Conservation (phyloP, 2,329 filamentous ascomycete genomes). For the Colletotrichum sp. region DNA sequence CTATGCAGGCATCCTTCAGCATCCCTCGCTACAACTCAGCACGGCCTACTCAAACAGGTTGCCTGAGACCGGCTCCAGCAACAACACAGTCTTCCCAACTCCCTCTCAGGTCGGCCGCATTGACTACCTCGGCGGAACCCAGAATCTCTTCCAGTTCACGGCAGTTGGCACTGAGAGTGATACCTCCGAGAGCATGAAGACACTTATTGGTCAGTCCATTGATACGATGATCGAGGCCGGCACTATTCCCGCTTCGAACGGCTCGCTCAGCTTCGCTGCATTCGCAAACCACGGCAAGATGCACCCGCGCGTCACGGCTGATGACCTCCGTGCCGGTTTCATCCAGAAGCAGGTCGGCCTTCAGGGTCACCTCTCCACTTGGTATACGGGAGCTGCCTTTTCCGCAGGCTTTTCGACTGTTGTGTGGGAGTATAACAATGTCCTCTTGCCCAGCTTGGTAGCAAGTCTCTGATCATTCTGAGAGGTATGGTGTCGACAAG, state of each 20-base stretch:
- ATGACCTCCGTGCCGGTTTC: conserved; percentile 42
- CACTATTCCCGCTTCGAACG: conserved; percentile 23
- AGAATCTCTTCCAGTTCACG: conserved; percentile 34
- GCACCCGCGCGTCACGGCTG: conserved; percentile 33
- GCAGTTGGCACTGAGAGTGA: conserved; percentile 28
- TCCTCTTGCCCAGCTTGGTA: conserved; percentile 25
- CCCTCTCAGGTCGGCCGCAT: conserved; percentile 27
- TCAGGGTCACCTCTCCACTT: conserved; percentile 49
- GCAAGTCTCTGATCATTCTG: neutral
- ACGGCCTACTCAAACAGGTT: conserved; percentile 25
- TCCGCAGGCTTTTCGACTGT: conserved; percentile 33
- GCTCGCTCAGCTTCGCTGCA: conserved; percentile 33
- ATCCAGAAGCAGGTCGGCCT: conserved; percentile 44
- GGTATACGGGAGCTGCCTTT: conserved; percentile 47
- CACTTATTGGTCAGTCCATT: conserved; percentile 29
- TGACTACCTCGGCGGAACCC: conserved; percentile 32
- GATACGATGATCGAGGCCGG: conserved; percentile 30
- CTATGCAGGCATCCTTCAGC: conserved; percentile 28
- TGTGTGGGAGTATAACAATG: conserved; percentile 38
- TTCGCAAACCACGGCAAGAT: conserved; percentile 42
- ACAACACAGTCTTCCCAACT: conserved; percentile 28
- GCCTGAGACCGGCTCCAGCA: conserved; percentile 17
- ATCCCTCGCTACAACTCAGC: conserved; percentile 26
- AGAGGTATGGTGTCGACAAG: neutral
- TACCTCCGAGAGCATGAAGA: conserved; percentile 24